Evolutionary conservation across 1,284 basidiomycete genomes (phyloP).

Genomic region (Ceratobasidium sp.): DNA sequence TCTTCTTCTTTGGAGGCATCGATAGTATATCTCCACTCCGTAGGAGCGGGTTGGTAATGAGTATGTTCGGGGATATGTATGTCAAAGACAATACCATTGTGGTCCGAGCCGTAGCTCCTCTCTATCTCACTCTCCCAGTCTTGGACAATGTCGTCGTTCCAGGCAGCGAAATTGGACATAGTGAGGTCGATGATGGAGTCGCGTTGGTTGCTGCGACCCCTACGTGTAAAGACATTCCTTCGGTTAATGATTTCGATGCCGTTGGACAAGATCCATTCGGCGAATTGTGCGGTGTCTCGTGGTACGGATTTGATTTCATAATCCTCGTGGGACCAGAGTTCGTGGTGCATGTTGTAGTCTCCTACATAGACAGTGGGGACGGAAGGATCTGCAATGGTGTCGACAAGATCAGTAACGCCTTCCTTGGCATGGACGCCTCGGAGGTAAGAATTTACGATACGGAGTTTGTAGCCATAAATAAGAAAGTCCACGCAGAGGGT

Average conservation of each 20-base stretch:
- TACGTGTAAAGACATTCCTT: not conserved
- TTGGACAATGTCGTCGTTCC: not conserved
- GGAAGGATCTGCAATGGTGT: not conserved
- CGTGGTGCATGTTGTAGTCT: constrained; percentile 46
- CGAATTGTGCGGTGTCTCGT: constrained; percentile 16
- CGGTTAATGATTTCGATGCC: not conserved
- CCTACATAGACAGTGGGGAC: constrained; percentile 12
- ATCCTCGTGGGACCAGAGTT: constrained; percentile 14
- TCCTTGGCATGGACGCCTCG: not conserved
- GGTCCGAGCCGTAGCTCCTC: not conserved
- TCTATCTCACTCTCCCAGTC: not conserved
- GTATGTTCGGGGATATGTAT: not conserved
- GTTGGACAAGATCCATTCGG: constrained; percentile 37
- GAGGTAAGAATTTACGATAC: constrained; percentile 8
- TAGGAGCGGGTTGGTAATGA: not conserved
- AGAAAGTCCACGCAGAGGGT: not conserved
- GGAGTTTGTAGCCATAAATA: not conserved
- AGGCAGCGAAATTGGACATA: not conserved
- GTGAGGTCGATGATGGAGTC: constrained; percentile 39
- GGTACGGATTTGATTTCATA: not conserved
- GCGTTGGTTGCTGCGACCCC: not conserved
- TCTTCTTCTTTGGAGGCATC: not conserved
- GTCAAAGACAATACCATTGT: constrained; percentile 2
- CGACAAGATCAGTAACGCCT: not conserved
- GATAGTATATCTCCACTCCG: not conserved